Percentiles rank a stretch among this genome's conserved stretches.
phyloP scores from a whole-genome alignment of 495 filamentous ascomycete genomes.

The Hyaloscypha bicolor region DNA sequence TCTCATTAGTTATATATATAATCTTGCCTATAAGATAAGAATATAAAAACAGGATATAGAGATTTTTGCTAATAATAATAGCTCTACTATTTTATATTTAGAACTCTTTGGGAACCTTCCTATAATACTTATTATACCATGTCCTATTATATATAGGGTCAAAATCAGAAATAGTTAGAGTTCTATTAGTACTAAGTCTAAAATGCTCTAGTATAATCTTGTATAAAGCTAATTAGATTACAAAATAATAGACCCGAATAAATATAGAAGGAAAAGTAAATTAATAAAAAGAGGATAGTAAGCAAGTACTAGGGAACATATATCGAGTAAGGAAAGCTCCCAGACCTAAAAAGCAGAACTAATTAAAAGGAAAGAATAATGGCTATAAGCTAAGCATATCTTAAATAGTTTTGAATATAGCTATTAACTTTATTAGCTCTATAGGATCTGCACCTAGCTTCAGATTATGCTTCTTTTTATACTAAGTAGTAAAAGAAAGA shows the following conservation, averaged over 20 bases:
- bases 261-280: slow-evolving; percentile 25
- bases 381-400: slow-evolving; percentile 24
- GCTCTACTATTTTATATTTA: no score
- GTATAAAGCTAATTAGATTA: slow-evolving; percentile 16
- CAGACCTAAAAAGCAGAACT: slow-evolving; percentile 15
- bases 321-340: slow-evolving; percentile 22
- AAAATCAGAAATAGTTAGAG: no score
- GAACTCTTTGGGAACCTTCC: no score
- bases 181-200: slow-evolving; percentile 1
- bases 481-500: slow-evolving; percentile 29
- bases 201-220: slow-evolving; percentile 16
- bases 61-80: no score
- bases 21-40: no score
- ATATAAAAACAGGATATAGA: no score
- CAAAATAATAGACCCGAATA: slow-evolving; percentile 15
- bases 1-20: no score
- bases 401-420: slow-evolving; percentile 27
- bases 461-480: slow-evolving; percentile 30
- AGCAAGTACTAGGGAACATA: slow-evolving; percentile 17
- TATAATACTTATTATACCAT: no score
- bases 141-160: no score
- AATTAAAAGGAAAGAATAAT: slow-evolving; percentile 14
- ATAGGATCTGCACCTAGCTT: slow-evolving; percentile 25
- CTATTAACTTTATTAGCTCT: not conserved
- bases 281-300: slow-evolving; percentile 25